Conservation (phyloP, 805 yeast genomes). For the Nakazawaea holstii region DNA sequence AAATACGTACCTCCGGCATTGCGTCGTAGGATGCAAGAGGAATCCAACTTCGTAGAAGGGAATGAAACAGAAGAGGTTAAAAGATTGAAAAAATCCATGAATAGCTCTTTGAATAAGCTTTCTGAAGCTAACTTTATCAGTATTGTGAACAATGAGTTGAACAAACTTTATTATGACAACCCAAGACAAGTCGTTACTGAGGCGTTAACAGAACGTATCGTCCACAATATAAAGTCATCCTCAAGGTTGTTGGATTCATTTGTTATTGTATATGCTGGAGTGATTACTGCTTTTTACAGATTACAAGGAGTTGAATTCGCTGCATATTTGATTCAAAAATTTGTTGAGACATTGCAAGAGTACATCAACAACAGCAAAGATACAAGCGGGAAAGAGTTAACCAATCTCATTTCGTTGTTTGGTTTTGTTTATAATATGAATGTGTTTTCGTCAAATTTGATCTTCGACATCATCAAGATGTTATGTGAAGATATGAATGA, state of each 20-base stretch:
- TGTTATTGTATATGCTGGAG: conserved; percentile 72
- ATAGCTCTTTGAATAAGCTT: conserved; percentile 82
- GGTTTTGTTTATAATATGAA: conserved; percentile 77
- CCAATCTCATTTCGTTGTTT: conserved; percentile 65
- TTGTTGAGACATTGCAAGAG: conserved; percentile 65
- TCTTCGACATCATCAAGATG: conserved; percentile 64
- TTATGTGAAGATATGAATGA: conserved; percentile 52
- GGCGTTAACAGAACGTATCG: conserved; percentile 52
- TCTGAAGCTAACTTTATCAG: conserved; percentile 78
- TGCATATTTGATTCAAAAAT: conserved; percentile 73
- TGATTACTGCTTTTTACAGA: conserved; percentile 69
- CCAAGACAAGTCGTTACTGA: conserved; percentile 81
- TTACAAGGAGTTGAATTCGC: conserved; percentile 86
- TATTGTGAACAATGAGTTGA: conserved; percentile 60
- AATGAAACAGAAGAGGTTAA: conserved; percentile 38
- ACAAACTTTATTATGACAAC: conserved; percentile 53
- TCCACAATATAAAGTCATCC: conserved; percentile 59
- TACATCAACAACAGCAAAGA: conserved; percentile 24
- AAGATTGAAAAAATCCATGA: conserved; percentile 56
- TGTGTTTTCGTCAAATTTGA: conserved; percentile 62
- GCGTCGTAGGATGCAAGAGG: conserved; percentile 44
- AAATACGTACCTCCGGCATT: conserved; percentile 86
- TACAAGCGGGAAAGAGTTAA: conserved; percentile 26
- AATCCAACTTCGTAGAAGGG: conserved; percentile 14
- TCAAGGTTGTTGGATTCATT: conserved; percentile 73